These are phyloP conservation scores for Metarhizium humberi DNA, from an alignment of 2,329 filamentous ascomycete genomes.

Conservation along the genomic window DNA sequence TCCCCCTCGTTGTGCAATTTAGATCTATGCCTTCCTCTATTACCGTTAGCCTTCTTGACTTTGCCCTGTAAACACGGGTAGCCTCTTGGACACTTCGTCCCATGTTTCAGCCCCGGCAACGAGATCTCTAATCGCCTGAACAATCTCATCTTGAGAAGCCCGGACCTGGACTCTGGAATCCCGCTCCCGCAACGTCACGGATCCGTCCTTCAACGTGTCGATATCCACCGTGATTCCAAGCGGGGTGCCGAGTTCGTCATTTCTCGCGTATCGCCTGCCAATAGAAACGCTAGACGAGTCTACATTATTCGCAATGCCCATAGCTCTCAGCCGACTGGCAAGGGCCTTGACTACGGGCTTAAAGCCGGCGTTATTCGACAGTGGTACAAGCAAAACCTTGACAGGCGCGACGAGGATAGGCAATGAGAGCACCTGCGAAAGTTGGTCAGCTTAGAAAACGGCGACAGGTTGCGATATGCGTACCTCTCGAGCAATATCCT, in stretches of 20 bases:
- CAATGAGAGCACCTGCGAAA: slow-evolving; percentile 30
- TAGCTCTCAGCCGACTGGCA: slow-evolving; percentile 61
- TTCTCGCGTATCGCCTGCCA: slow-evolving; percentile 63
- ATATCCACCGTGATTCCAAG: slow-evolving; percentile 86
- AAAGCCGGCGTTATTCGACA: slow-evolving; percentile 75
- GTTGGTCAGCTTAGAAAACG: background rate
- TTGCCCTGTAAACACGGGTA: slow-evolving; percentile 3
- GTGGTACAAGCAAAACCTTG: slow-evolving; percentile 84
- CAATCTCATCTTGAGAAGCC: slow-evolving; percentile 62
- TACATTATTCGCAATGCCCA: slow-evolving; percentile 66
- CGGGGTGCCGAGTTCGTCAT: slow-evolving; percentile 84
- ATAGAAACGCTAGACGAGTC: slow-evolving; percentile 79
- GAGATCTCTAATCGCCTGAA: slow-evolving; percentile 1
- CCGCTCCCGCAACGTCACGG: slow-evolving; percentile 73
- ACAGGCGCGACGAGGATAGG: slow-evolving; percentile 65
- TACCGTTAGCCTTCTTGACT: background rate
- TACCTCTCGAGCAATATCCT: slow-evolving; percentile 45
- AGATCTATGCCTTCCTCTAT: too few relatives aligned
- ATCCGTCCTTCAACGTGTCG: slow-evolving; percentile 74
- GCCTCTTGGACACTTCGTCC: slow-evolving; percentile 23
- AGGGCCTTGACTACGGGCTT: slow-evolving; percentile 62
- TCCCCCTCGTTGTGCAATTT: too few relatives aligned
- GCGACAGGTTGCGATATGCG: slow-evolving; percentile 71
- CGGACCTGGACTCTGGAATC: slow-evolving; percentile 80
- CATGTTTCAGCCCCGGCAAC: slow-evolving; percentile 37